phyloP scores from a whole-genome alignment of 768 basidiomycete species.

The Goffeauzyma gilvescens region DNA sequence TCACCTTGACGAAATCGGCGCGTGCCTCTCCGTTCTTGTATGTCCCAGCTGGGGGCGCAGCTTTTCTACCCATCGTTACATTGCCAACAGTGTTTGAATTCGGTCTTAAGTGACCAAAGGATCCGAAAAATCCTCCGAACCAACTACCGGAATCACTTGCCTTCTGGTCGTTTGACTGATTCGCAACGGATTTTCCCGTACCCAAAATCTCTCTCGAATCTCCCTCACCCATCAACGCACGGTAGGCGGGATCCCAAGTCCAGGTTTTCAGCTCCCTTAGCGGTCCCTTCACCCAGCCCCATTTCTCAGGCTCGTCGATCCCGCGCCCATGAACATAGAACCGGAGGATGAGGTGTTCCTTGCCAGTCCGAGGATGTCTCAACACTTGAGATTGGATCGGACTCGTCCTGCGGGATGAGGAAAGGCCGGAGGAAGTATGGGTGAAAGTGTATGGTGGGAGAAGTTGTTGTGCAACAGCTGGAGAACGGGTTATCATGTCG shows the following conservation, averaged over 20 bases:
- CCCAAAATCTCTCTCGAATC: not conserved
- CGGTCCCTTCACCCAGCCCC: conserved; percentile 16
- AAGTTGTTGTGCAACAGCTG: conserved; percentile 29
- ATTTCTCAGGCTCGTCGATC: conserved; percentile 18
- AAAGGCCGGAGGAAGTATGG: conserved; percentile 23
- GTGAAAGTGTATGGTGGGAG: conserved; percentile 31
- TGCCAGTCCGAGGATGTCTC: conserved; percentile 21
- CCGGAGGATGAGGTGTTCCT: conserved; percentile 30
- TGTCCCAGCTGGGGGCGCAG: conserved; percentile 26
- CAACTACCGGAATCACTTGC: too few relatives aligned
- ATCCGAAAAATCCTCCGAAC: conserved; percentile 5
- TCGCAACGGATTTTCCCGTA: too few relatives aligned
- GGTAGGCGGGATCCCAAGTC: conserved; percentile 3
- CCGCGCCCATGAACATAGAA: conserved; percentile 31
- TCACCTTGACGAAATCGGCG: conserved; percentile 30
- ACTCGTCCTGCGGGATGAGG: conserved; percentile 21
- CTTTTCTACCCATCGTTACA: conserved; percentile 7
- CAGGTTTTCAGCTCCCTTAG: conserved; percentile 11
- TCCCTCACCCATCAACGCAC: not conserved
- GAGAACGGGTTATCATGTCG: conserved; percentile 17
- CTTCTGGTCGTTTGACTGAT: too few relatives aligned
- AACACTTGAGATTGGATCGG: conserved; percentile 22
- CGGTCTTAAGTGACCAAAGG: conserved; percentile 18
- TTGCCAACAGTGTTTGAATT: not conserved
- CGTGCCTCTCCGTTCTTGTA: conserved; percentile 28